A percentile compares a stretch with the other conserved stretches of the same genome.
These are phyloP conservation scores for Ganoderma sinense DNA, from an alignment of 1,284 basidiomycete genomes.

Conservation along the genomic window DNA sequence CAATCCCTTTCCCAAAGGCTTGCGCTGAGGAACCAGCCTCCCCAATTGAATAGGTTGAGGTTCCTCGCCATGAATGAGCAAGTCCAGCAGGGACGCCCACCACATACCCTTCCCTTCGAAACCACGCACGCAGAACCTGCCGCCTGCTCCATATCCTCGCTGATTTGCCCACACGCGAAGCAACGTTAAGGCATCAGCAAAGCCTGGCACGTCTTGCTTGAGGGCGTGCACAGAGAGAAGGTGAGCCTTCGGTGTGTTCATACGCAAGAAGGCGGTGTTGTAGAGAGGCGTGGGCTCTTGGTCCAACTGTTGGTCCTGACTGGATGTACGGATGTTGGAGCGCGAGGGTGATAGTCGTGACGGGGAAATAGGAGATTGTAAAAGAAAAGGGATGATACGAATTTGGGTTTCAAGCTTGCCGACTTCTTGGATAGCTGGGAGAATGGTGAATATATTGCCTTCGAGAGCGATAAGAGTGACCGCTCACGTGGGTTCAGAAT, in stretches of 20 bases:
- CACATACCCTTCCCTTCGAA: slow-evolving; percentile 73
- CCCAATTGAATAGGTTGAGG: slow-evolving; percentile 35
- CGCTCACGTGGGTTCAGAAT: slow-evolving; percentile 65
- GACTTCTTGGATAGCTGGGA: slow-evolving; percentile 63
- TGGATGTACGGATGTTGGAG: slow-evolving; percentile 65
- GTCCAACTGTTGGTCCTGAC: slow-evolving; percentile 26
- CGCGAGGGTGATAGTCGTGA: slow-evolving; percentile 80
- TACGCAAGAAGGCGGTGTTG: slow-evolving; percentile 78
- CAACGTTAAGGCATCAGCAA: slow-evolving; percentile 80
- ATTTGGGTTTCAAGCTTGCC: slow-evolving; percentile 75
- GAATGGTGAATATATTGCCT: not conserved
- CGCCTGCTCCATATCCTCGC: slow-evolving; percentile 75
- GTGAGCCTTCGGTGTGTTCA: slow-evolving; percentile 70
- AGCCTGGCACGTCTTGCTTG: slow-evolving; percentile 69
- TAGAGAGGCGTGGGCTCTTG: slow-evolving; percentile 75
- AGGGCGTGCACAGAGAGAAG: slow-evolving; percentile 77
- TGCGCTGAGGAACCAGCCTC: slow-evolving; percentile 53
- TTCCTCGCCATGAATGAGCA: slow-evolving; percentile 79
- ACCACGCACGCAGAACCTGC: slow-evolving; percentile 66
- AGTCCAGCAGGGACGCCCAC: slow-evolving; percentile 77
- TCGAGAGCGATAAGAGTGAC: slow-evolving; percentile 25
- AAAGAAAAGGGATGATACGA: slow-evolving; percentile 77
- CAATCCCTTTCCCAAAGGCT: slow-evolving; percentile 72
- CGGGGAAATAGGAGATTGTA: slow-evolving; percentile 67
- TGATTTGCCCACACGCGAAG: slow-evolving; percentile 93